Evolutionary conservation across 2,329 filamentous ascomycete genomes (phyloP).

Genomic region (Phaeoacremonium minimum): DNA sequence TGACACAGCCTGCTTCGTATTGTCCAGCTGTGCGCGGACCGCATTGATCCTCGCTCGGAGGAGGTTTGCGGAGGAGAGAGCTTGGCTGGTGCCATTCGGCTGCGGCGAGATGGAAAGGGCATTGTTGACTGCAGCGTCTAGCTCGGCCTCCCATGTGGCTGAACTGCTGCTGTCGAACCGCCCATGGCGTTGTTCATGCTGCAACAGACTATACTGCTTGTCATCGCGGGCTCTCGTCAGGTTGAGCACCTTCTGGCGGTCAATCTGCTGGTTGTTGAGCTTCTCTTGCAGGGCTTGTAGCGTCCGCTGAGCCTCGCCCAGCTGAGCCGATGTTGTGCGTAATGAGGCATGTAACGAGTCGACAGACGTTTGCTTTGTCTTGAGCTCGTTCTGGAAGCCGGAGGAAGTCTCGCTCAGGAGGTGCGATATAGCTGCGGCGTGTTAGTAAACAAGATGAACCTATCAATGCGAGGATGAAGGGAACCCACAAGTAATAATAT

Average conservation of each 20-base stretch:
- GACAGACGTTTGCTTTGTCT: constrained; percentile 77
- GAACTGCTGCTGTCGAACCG: constrained; percentile 38
- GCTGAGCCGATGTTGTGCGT: constrained; percentile 71
- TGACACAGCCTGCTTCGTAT: constrained; percentile 63
- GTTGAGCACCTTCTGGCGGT: constrained; percentile 71
- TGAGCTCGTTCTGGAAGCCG: constrained; percentile 76
- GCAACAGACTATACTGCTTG: constrained; percentile 52
- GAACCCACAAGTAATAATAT: constrained; percentile 69
- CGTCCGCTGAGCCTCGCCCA: constrained; percentile 71
- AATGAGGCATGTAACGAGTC: constrained; percentile 79
- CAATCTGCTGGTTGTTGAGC: constrained; percentile 60
- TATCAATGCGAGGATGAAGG: not conserved
- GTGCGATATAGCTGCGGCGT: constrained; percentile 66
- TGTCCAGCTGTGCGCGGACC: constrained; percentile 64
- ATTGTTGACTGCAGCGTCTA: constrained; percentile 40
- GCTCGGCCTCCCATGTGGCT: constrained; percentile 52
- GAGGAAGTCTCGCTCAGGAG: constrained; percentile 75
- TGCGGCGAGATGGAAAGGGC: constrained; percentile 27
- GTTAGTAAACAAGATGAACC: constrained; percentile 26
- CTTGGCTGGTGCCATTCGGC: constrained; percentile 32
- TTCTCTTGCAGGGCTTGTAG: constrained; percentile 68
- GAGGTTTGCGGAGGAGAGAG: constrained; percentile 54
- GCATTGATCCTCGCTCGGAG: constrained; percentile 67
- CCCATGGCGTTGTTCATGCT: constrained; percentile 38
- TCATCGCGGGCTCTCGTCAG: constrained; percentile 70